A percentile compares a stretch with the other conserved stretches of the same genome.
Evolutionary conservation across 257 asterid genomes (phyloP).

Genomic region (Solanum chaucha): DNA sequence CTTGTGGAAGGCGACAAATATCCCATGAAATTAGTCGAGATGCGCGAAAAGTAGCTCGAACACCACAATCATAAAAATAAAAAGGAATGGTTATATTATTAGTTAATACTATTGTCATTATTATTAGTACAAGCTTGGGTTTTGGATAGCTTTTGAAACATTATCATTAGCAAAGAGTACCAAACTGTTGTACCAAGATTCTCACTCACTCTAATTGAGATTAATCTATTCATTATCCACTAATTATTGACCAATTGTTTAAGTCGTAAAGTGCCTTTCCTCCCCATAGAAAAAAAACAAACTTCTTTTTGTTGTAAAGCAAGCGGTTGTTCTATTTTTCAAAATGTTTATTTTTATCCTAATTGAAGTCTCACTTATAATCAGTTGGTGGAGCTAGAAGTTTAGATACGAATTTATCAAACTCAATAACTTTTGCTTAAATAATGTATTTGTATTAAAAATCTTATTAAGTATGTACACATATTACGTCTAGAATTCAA

Average conservation of each 20-base stretch:
- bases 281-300: not conserved
- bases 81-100: not conserved
- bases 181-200: not conserved
- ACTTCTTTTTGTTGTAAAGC: not conserved
- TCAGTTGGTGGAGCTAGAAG: too few species aligned
- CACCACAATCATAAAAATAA: too few species aligned
- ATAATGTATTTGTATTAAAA: too few species aligned
- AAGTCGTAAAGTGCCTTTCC: not conserved
- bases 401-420: accelerated
- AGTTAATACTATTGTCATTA: not conserved
- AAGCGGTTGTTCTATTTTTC: not conserved
- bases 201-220: not conserved
- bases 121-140: slow-evolving; percentile 2
- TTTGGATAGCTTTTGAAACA: not conserved
- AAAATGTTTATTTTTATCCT: not conserved
- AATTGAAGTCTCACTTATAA: not conserved
- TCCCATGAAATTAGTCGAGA: accelerated
- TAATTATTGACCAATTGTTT: not conserved
- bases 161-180: not conserved
- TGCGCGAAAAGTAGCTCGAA: accelerated
- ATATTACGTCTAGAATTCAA: too few species aligned
- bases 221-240: not conserved
- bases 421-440: too few species aligned
- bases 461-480: too few species aligned
- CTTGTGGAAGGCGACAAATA: accelerated